Base-by-base conservation (phyloP, 441 rosid genomes). In the California macrophylla region DNA sequence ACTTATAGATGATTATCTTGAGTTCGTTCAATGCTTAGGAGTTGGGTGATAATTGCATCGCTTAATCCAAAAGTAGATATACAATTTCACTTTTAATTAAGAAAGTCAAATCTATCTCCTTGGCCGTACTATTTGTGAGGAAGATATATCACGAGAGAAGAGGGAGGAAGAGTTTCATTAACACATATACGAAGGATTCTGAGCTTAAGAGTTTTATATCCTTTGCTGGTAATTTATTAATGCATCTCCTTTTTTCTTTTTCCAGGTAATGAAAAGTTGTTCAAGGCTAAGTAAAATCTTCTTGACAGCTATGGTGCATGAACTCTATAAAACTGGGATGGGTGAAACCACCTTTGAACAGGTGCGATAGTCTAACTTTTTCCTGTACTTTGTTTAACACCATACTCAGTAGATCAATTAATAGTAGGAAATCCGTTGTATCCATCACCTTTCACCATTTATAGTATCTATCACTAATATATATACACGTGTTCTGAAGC, bases 241-340 rank as follows among this genome's bases (percentile, higher is more conserved):
- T 42, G 40, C 24, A 34, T 56, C 56, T 4, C 28, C 20, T 18
- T 30, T 54, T 18, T 9, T 32, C 68, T 5, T 56, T 70, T 76
- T 73, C 74, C 85, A 89, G 96, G 84, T 94, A 42, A 91, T 94
- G 91, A 90, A 81, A 82, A 83, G 77, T 71, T 76, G 85, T 64
- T 84, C 97, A 3, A 91, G 81, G 67, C 75, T 88, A 15, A 79
- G 89, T 77, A 93, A 90, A 83, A 89, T 94, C 32, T 91, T 87
- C 84, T 83, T 94, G 84, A 83, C 94, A 0, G 96, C 97, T 66
- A 89, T 94, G 97, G 96, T 91, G 30, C 85, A 87, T 5, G 98
- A 94, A 78, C 97, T 91, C 32, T 90, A 94, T 70, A 91, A 87
- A 80, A 91, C 97, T 38, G 97, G 98, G 77, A 89, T 89, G 92